Base-by-base conservation (phyloP, 1,284 basidiomycete genomes). In the Tilletia walkeri region DNA sequence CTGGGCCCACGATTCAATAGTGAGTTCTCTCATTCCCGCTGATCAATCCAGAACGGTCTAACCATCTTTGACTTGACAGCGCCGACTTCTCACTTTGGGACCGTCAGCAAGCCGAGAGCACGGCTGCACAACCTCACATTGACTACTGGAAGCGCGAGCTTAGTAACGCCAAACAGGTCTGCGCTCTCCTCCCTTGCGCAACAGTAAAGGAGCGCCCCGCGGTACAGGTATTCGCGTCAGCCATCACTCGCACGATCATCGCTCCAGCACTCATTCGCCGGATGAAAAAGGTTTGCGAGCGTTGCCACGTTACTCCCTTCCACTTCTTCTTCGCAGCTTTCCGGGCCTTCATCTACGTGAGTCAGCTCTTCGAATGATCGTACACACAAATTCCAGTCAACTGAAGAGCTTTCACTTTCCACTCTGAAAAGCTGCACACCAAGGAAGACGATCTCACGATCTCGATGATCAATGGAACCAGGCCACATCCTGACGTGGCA, bases 341-440 rank as follows among this genome's bases (percentile, higher is more conserved):
- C 47, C 47, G 47, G 47, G 47, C 47, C 47, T 49, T 49, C 47
- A 49, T 49, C 47, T 49, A 49, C 47, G 47, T 49, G 47, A 49
- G 47, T 49, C 12, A 30, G 24, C 24, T 30, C 24, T 30, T 30
- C 24, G 24, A 30, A 30, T 30, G 24, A 30, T 30, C 24, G 24
- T 30, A 30, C 24, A 30, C 24, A 30, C 24, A 30, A 30, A 30
- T 30, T 30, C 24, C 24, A 30, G 24, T 30, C 24, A 30, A 30
- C 24, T 30, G 24, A 30, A 30, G 24, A 30, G 24, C 24, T 30
- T 30, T 30, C 24, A 30, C 24, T 30, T 30, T 30, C 24, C 24
- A 30, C 47, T 49, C 47, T 12, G 10, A 12, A 49, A 12, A 49
- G 47, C n/a, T 49, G 47, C 47, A 49, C 47, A 49, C 47, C 47